Conservation (phyloP, 495 filamentous ascomycete species). For the Neurospora tetraspora region DNA sequence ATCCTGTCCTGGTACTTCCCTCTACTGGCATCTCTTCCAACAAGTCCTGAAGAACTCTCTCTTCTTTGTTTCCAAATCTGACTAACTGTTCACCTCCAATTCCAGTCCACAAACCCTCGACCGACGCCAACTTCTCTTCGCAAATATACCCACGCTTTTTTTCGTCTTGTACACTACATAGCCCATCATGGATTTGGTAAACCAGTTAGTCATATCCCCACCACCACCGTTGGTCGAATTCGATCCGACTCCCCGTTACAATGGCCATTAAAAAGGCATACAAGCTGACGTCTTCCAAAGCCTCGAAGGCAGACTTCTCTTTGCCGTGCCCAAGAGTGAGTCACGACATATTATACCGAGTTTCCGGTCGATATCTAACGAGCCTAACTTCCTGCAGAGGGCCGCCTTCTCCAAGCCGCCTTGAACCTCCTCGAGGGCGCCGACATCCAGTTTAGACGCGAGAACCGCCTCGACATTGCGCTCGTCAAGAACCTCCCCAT, state of each 20-base stretch:
- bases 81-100: not conserved
- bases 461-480: constrained; percentile 90
- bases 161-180: not conserved
- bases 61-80: not conserved
- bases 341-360: constrained; percentile 10
- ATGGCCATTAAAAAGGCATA: constrained; percentile 16
- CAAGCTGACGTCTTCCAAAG: constrained; percentile 37
- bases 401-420: constrained; percentile 72
- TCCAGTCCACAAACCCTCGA: not conserved
- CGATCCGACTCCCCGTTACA: not conserved
- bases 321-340: constrained; percentile 95
- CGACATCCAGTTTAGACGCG: constrained; percentile 92
- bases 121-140: not conserved
- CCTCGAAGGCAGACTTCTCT: constrained; percentile 86
- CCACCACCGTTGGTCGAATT: not conserved
- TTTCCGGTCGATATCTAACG: not conserved
- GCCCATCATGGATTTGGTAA: constrained; percentile 66
- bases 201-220: constrained; percentile 52
- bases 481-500: constrained; percentile 92
- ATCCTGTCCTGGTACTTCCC: not conserved
- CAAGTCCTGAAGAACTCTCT: not conserved
- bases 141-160: not conserved
- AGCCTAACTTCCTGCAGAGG: constrained; percentile 48
- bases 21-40: no score
- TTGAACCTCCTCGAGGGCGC: constrained; percentile 84